Percentiles rank a stretch among this genome's conserved stretches.
These are phyloP conservation scores for Aegilops longissima DNA, from an alignment of 176 grass and related monocot genomes.

Conservation along the genomic window DNA sequence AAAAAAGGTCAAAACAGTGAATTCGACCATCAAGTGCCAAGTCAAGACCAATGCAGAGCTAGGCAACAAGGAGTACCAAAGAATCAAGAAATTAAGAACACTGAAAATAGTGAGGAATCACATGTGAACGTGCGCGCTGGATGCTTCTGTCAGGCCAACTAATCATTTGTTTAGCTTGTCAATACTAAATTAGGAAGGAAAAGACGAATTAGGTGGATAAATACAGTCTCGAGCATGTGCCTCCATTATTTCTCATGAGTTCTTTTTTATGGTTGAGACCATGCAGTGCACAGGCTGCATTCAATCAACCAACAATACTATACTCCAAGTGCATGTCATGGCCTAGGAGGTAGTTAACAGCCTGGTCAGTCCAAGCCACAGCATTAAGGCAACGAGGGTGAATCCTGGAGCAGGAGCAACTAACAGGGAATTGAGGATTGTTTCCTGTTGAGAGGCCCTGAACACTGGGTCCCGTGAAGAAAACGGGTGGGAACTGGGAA, in stretches of 20 bases:
- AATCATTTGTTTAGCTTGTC: neutral
- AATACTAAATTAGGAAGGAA: neutral
- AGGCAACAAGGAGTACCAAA: no score
- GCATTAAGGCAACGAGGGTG: neutral
- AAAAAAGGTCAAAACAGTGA: no score
- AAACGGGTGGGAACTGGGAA: no score
- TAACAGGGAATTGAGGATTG: neutral
- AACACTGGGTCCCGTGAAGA: neutral
- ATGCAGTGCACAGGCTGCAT: neutral
- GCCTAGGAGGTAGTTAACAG: neutral
- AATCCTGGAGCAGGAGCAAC: neutral
- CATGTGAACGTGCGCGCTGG: neutral
- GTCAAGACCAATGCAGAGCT: no score
- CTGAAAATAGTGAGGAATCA: neutral
- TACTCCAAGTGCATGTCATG: neutral
- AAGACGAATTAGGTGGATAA: neutral
- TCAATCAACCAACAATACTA: neutral
- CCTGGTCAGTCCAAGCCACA: neutral
- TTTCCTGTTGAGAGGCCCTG: no score
- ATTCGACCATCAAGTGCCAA: no score
- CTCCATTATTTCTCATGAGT: neutral
- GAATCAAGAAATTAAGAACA: no score
- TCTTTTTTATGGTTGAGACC: neutral
- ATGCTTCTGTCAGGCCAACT: neutral
- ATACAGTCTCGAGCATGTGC: neutral